A percentile compares a stretch with the other conserved stretches of the same genome.
Conservation (phyloP, 345 rosid species). For the Sisymbrium irio region DNA sequence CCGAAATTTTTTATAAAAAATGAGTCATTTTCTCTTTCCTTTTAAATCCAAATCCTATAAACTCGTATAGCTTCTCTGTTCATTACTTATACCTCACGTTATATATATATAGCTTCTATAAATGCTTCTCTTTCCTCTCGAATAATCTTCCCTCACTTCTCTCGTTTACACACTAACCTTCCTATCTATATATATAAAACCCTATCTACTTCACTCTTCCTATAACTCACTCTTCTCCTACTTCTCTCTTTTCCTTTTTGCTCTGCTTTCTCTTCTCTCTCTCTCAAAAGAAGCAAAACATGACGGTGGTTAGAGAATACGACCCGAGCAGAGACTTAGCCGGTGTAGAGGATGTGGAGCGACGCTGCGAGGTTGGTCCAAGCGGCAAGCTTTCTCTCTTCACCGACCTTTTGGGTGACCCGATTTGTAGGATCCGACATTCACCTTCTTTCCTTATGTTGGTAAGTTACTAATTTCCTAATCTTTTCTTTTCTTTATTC, state of each 20-base stretch:
- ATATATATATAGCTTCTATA: slow-evolving; percentile 22
- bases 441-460: slow-evolving; percentile 96
- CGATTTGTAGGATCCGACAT: slow-evolving; percentile 97
- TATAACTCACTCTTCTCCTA: not conserved
- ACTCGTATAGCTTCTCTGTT: slow-evolving; percentile 27
- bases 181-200: slow-evolving; percentile 7
- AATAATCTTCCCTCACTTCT: slow-evolving; percentile 2
- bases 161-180: slow-evolving; percentile 5
- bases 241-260: slow-evolving; percentile 8
- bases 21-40: slow-evolving; percentile 12
- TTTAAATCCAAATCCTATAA: slow-evolving; percentile 35
- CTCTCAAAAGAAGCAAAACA: not conserved
- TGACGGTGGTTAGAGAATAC: slow-evolving; percentile 66
- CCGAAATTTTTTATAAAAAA: not conserved
- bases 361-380: slow-evolving; percentile 84
- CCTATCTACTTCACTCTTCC: slow-evolving; percentile 25
- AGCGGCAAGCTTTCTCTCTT: slow-evolving; percentile 59
- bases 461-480: slow-evolving; percentile 42
- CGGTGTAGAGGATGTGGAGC: slow-evolving; percentile 74
- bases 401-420: slow-evolving; percentile 98
- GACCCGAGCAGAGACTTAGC: slow-evolving; percentile 55
- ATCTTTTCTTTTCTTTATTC: not conserved
- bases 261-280: not conserved
- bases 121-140: slow-evolving; percentile 26
- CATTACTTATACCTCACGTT: slow-evolving; percentile 37